Percentiles rank a stretch among this genome's conserved stretches.
phyloP scores from a whole-genome alignment of 345 rosid genomes.

The Heritiera littoralis region DNA sequence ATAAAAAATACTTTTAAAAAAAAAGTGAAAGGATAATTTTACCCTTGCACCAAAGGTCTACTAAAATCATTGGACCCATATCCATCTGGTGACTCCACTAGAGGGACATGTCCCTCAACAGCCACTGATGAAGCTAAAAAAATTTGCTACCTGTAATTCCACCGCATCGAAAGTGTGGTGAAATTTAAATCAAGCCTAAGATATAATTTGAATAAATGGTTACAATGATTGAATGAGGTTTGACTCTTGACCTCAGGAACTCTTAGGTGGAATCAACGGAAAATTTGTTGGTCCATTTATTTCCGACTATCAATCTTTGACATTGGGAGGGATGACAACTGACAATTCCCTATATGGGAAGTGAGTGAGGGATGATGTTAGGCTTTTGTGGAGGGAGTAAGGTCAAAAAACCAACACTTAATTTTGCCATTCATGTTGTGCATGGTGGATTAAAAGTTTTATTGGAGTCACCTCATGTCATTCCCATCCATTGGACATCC shows the following conservation, averaged over 20 bases:
- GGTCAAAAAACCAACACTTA: slow-evolving; percentile 9
- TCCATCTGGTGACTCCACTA: too few relatives aligned
- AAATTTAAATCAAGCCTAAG: too few relatives aligned
- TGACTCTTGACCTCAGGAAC: slow-evolving; percentile 38
- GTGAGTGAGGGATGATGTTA: background rate
- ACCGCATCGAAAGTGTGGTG: too few relatives aligned
- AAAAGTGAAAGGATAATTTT: too few relatives aligned
- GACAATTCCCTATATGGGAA: slow-evolving; percentile 7
- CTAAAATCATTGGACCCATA: too few relatives aligned
- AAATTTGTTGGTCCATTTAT: background rate
- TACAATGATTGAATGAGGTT: slow-evolving; percentile 17
- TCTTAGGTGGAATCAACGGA: slow-evolving; percentile 44
- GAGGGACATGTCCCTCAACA: too few relatives aligned
- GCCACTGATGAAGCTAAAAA: too few relatives aligned
- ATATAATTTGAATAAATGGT: slow-evolving; percentile 29
- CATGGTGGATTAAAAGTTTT: background rate
- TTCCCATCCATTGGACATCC: slow-evolving; percentile 39
- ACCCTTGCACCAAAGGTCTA: too few relatives aligned
- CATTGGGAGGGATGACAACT: background rate
- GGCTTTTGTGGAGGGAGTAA: slow-evolving; percentile 2
- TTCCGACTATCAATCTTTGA: background rate
- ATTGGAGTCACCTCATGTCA: slow-evolving; percentile 33
- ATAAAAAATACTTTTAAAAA: too few relatives aligned
- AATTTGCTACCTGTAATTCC: too few relatives aligned
- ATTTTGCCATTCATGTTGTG: background rate